phyloP scores from a whole-genome alignment of 805 yeast genomes.

The Tetrapisispora taiwanensis region DNA sequence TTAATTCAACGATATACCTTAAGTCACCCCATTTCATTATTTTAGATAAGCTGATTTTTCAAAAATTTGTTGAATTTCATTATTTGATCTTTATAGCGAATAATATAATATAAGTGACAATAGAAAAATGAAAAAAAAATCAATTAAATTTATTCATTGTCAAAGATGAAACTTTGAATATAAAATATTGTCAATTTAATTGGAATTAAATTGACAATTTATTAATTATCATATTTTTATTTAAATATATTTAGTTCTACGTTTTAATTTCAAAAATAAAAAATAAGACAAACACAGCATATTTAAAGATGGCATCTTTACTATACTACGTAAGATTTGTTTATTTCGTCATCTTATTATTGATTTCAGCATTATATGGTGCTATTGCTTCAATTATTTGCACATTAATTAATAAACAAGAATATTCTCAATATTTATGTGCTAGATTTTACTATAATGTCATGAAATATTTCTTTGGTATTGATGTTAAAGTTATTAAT shows the following conservation, averaged over 20 bases:
- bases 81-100: background rate
- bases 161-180: too few species aligned
- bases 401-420: conserved; percentile 60
- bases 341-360: conserved; percentile 42
- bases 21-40: too few species aligned
- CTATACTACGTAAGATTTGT: conserved; percentile 49
- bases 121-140: too few species aligned
- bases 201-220: background rate
- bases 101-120: too few species aligned
- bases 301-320: conserved; percentile 10
- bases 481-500: conserved; percentile 58
- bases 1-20: too few species aligned
- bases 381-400: conserved; percentile 62
- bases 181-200: background rate
- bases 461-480: conserved; percentile 54
- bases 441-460: conserved; percentile 69
- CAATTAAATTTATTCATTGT: too few species aligned
- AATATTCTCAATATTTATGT: conserved; percentile 79
- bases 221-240: too few species aligned
- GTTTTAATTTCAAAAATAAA: too few species aligned
- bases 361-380: conserved; percentile 63
- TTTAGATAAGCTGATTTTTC: background rate
- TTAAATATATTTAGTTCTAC: too few species aligned
- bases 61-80: background rate
- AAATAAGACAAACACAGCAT: too few species aligned